Evolutionary conservation across 441 rosid genomes (phyloP).

Genomic region (Dalechampia spathulata): DNA sequence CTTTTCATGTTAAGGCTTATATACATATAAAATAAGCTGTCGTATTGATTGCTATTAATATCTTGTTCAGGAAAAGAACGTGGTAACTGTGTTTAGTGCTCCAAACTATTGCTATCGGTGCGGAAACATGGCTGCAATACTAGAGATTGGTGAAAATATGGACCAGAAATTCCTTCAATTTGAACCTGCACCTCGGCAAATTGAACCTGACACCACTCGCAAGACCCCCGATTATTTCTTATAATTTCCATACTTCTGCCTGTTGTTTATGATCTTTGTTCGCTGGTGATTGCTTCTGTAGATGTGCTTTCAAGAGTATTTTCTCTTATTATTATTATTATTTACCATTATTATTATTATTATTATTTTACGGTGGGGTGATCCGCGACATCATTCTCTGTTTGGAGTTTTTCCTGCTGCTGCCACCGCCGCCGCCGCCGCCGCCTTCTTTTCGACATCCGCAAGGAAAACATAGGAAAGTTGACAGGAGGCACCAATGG

Average conservation of each 20-base stretch:
- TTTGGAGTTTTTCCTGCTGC: constrained; percentile 31
- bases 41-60: constrained; percentile 1
- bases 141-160: no score
- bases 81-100: constrained; percentile 95
- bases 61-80: constrained; percentile 69
- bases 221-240: no score
- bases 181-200: no score
- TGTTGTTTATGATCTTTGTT: constrained; percentile 37
- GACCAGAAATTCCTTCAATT: no score
- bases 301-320: constrained; percentile 40
- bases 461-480: constrained; percentile 17
- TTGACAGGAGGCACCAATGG: constrained; percentile 21
- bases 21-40: background rate
- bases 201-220: no score
- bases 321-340: no score
- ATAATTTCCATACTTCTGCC: constrained; percentile 35
- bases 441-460: constrained; percentile 29
- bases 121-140: no score
- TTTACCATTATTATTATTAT: no score
- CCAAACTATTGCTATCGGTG: no score
- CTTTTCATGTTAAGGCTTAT: no score
- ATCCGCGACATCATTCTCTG: constrained; percentile 33
- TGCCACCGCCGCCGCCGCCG: no score
- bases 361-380: constrained; percentile 38
- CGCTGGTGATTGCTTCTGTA: constrained; percentile 49